phyloP scores from a whole-genome alignment of 129 eudicot genomes.

The Apium graveolens region DNA sequence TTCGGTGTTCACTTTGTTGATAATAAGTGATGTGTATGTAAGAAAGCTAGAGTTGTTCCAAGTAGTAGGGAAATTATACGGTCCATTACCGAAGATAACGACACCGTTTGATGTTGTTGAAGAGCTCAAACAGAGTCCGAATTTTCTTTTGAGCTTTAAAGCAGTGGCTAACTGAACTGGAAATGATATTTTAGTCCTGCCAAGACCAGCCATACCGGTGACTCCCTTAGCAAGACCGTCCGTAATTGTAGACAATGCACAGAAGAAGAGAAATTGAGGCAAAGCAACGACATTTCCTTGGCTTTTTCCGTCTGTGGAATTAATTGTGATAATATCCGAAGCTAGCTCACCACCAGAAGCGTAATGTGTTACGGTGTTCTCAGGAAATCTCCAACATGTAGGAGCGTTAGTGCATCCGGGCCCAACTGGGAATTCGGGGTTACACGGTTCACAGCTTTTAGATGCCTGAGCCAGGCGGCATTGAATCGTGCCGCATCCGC shows the following conservation, averaged over 20 bases:
- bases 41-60: constrained; percentile 23
- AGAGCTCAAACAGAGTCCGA: constrained; percentile 31
- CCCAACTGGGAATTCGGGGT: neutral
- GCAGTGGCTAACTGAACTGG: constrained; percentile 31
- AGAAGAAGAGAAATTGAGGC: constrained; percentile 26
- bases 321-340: constrained; percentile 24
- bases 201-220: constrained; percentile 48
- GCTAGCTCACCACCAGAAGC: constrained; percentile 35
- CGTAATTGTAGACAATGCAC: constrained; percentile 17
- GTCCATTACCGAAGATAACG: constrained; percentile 34
- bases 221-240: constrained; percentile 41
- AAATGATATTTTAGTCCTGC: constrained; percentile 27
- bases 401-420: constrained; percentile 33
- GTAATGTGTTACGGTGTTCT: constrained; percentile 20
- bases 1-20: constrained; percentile 4
- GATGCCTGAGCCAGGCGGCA: constrained; percentile 30
- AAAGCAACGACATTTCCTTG: constrained; percentile 20
- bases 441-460: constrained; percentile 12
- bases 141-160: constrained; percentile 27
- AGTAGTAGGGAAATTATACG: constrained; percentile 17
- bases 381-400: constrained; percentile 29
- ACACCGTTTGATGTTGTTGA: constrained; percentile 32
- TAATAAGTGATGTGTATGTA: constrained; percentile 29
- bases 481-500: neutral
- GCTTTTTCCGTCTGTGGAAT: constrained; percentile 35